Conservation (phyloP, 345 rosid species). For the Theobroma cacao region DNA sequence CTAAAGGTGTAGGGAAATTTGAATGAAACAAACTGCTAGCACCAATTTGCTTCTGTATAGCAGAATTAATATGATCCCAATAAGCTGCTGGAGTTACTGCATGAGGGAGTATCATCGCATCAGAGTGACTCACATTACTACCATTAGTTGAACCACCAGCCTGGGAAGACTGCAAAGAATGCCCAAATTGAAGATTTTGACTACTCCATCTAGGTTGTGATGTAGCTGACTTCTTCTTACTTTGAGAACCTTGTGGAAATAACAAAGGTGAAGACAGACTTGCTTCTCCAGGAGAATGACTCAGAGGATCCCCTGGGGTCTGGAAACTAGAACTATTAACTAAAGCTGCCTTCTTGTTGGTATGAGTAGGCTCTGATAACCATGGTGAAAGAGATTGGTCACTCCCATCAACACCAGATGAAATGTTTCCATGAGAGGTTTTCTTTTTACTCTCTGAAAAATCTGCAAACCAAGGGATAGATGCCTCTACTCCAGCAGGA, state of each 20-base stretch:
- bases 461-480: conserved; percentile 59
- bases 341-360: conserved; percentile 21
- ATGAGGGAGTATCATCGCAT: conserved; percentile 10
- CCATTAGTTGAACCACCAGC: conserved; percentile 23
- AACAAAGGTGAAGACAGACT: conserved; percentile 23
- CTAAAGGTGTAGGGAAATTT: not conserved
- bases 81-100: conserved; percentile 17
- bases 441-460: conserved; percentile 25
- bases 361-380: conserved; percentile 15
- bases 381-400: conserved; percentile 1
- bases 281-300: conserved; percentile 23
- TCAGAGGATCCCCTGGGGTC: conserved; percentile 7
- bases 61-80: conserved; percentile 4
- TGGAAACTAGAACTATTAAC: conserved; percentile 21
- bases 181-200: conserved; percentile 16
- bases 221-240: conserved; percentile 22
- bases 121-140: conserved; percentile 13
- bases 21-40: conserved; percentile 3
- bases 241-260: conserved; percentile 12
- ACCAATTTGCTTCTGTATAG: conserved; percentile 13
- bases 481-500: conserved; percentile 79
- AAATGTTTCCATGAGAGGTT: conserved; percentile 21
- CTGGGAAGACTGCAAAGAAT: conserved; percentile 3
- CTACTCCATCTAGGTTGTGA: conserved; percentile 19
- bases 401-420: not conserved